Evolutionary conservation across 1,139 yeast species (phyloP).

Genomic region (Geotrichum restrictum): DNA sequence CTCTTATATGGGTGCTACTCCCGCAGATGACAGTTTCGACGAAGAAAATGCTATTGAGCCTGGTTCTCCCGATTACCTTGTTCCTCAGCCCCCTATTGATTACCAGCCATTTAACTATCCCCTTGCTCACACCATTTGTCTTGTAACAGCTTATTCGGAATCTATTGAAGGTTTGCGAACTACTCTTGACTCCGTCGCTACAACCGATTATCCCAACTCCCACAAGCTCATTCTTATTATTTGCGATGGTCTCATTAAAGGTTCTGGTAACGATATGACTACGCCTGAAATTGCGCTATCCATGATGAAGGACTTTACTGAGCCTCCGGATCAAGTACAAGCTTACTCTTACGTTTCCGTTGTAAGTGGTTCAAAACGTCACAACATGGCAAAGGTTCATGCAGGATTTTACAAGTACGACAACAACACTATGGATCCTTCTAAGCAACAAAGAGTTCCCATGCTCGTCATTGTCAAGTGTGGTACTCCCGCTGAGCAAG

Average conservation of each 20-base stretch:
- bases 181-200: conserved; percentile 84
- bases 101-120: conserved; percentile 89
- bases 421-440: conserved; percentile 65
- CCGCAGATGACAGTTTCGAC: conserved; percentile 21
- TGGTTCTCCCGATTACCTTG: conserved; percentile 58
- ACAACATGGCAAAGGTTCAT: conserved; percentile 90
- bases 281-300: conserved; percentile 86
- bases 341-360: conserved; percentile 90
- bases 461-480: conserved; percentile 79
- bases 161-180: conserved; percentile 80
- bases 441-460: conserved; percentile 87
- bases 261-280: conserved; percentile 79
- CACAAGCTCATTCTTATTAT: conserved; percentile 79
- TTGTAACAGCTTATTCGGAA: conserved; percentile 94
- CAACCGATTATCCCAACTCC: conserved; percentile 91
- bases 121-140: conserved; percentile 72
- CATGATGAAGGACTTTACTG: conserved; percentile 81
- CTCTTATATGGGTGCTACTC: conserved; percentile 31
- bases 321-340: conserved; percentile 67
- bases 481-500: conserved; percentile 83
- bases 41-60: conserved; percentile 21
- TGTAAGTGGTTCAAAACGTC: conserved; percentile 87
- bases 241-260: conserved; percentile 92
- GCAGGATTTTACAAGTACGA: conserved; percentile 87
- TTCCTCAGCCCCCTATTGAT: conserved; percentile 87